Evolutionary conservation across 2,329 filamentous ascomycete species (phyloP), one percentile per base, ranked within the genome.

Genomic region (Tympanopsis confertula): DNA sequence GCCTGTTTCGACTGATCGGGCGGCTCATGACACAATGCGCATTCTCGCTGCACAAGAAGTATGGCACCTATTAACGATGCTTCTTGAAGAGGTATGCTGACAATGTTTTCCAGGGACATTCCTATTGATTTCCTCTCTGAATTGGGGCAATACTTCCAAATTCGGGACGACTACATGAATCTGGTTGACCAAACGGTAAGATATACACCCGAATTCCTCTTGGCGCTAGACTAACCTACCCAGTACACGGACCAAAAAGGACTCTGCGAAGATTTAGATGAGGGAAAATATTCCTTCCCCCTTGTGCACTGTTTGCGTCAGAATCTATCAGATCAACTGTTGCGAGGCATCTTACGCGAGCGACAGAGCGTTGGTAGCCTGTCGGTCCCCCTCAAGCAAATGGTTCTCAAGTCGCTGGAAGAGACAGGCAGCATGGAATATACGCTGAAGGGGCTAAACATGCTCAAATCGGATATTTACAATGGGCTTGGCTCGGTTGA

Each of bases 181-280:
- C 39, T 58, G 1, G 40, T 36, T 52, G 46, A 1, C 22, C 15
- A 1, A 43, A 52, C 13, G 46, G 45, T 30, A 35, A 13, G 30
- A 12, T 17, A 12, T 15, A 7, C 30, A 33, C 10, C 30, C 17
- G 12, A 10, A 33, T 7, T 15, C 15, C 7, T 17, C 7, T 18
- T 33, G 24, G 24, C 24, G 10, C 15, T 45, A 43, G 5, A 35
- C 42, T 2, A 44, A 53, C 30, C 7, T 10, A 18, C 7, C 10
- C 15, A 33, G 50, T 64, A 64, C 37, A 48, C 55, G 2, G 42
- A 44, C 1, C 45, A 55, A 22, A 64, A 64, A 40, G 61, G 62
- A 0, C 59, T 61, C 39, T 57, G 53, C 39, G 61, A 63, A 26
- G 61, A 65, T 39, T 46, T 65, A 0, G 55, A 57, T 18, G 61